Evolutionary conservation across 75 land plant genomes (phyloP).

Genomic region (Pinus tabuliformis): DNA sequence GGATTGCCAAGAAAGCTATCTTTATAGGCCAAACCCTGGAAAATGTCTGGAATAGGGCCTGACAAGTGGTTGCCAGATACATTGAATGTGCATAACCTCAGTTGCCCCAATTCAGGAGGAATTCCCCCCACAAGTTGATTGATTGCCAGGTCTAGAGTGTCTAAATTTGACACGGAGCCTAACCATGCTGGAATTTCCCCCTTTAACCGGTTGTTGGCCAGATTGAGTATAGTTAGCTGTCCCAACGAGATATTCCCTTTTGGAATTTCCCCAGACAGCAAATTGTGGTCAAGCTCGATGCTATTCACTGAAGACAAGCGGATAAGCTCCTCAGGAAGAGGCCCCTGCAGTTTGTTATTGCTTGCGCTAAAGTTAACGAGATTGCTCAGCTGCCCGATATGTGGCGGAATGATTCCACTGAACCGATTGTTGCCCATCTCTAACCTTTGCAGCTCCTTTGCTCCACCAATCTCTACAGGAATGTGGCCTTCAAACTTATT

Average conservation of each 20-base stretch:
- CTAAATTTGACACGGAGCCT: slow-evolving; percentile 9
- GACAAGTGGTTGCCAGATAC: not conserved
- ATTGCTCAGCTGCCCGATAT: not conserved
- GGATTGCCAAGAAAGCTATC: not conserved
- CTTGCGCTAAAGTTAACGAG: slow-evolving; percentile 10
- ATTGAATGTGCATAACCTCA: not conserved
- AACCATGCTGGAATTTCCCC: slow-evolving; percentile 31
- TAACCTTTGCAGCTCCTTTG: too few relatives aligned
- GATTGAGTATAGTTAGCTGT: slow-evolving; percentile 11
- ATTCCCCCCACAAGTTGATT: slow-evolving; percentile 61
- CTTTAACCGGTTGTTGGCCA: slow-evolving; percentile 25
- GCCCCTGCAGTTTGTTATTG: slow-evolving; percentile 24
- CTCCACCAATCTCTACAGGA: slow-evolving; percentile 2
- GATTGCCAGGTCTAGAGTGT: slow-evolving; percentile 56
- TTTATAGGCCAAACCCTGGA: not conserved
- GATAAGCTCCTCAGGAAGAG: slow-evolving; percentile 9
- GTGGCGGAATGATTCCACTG: too few relatives aligned
- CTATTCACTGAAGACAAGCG: not conserved
- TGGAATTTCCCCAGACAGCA: slow-evolving; percentile 20
- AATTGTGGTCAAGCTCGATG: slow-evolving; percentile 26
- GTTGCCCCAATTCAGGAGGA: slow-evolving; percentile 18
- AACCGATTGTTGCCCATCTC: not conserved
- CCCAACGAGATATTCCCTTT: slow-evolving; percentile 5
- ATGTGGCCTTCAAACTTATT: slow-evolving; percentile 11
- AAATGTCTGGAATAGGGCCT: not conserved